These are phyloP conservation scores for Eragrostis nindensis DNA, from an alignment of 176 grass and related monocot genomes.

Conservation along the genomic window DNA sequence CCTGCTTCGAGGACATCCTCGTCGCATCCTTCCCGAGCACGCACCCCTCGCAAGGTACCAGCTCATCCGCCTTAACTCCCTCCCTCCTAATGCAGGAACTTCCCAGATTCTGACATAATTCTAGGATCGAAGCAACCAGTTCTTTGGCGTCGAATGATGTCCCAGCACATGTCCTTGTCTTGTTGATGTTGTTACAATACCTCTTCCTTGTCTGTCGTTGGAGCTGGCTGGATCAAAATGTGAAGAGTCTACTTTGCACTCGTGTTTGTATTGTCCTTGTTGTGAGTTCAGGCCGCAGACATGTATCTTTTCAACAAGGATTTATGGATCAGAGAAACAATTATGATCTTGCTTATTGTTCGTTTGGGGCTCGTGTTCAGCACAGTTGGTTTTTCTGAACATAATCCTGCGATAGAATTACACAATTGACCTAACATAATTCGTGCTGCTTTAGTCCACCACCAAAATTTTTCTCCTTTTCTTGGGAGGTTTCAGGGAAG, in stretches of 20 bases:
- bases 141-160: background rate
- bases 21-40: constrained; percentile 74
- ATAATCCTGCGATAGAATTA: background rate
- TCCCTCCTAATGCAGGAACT: background rate
- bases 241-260: background rate
- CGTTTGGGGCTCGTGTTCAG: background rate
- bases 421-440: background rate
- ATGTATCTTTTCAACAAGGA: background rate
- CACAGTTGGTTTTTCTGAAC: background rate
- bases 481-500: background rate
- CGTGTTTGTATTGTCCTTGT: background rate
- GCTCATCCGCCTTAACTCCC: background rate
- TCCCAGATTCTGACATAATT: background rate
- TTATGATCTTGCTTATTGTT: background rate
- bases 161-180: background rate
- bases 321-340: background rate
- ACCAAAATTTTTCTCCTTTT: background rate
- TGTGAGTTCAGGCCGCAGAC: background rate
- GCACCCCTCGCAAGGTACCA: constrained; percentile 59
- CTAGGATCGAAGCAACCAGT: background rate
- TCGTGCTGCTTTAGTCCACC: background rate
- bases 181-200: background rate
- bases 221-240: background rate
- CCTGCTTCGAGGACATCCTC: constrained; percentile 85
- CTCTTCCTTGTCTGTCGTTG: background rate